These are phyloP conservation scores for Nigrospora osmanthi DNA, from an alignment of 2,329 filamentous ascomycete species.

Conservation along the genomic window DNA sequence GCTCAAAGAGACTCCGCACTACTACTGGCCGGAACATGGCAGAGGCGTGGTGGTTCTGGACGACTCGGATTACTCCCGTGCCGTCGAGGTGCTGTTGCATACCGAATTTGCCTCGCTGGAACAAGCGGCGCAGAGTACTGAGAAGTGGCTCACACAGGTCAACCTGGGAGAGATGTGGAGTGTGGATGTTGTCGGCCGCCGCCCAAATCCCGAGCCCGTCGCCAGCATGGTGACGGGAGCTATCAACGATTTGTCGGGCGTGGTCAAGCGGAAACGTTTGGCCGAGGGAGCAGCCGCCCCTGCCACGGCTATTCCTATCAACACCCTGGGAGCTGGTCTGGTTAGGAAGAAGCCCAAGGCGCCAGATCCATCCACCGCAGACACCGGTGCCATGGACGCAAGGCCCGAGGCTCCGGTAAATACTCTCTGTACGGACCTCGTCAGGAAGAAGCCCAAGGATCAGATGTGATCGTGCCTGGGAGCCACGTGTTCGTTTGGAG, in stretches of 20 bases:
- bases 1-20: slow-evolving; percentile 51
- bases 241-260: slow-evolving; percentile 39
- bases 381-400: slow-evolving; percentile 1
- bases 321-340: slow-evolving; percentile 26
- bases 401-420: slow-evolving; percentile 27
- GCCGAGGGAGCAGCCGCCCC: slow-evolving; percentile 3
- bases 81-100: slow-evolving; percentile 61
- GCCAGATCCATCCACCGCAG: slow-evolving; percentile 4
- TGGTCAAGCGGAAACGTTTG: slow-evolving; percentile 39
- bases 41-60: slow-evolving; percentile 57
- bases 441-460: slow-evolving; percentile 42
- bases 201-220: slow-evolving; percentile 13
- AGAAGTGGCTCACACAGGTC: slow-evolving; percentile 63
- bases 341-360: slow-evolving; percentile 44
- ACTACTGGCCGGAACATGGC: slow-evolving; percentile 54
- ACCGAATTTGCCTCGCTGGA: slow-evolving; percentile 64
- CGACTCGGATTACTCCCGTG: slow-evolving; percentile 57
- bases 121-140: slow-evolving; percentile 56
- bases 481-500: not conserved
- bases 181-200: slow-evolving; percentile 37
- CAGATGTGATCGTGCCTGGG: not conserved
- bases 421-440: slow-evolving; percentile 38
- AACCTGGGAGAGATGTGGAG: slow-evolving; percentile 47
- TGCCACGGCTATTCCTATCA: slow-evolving; percentile 12
- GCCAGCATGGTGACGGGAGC: slow-evolving; percentile 6